phyloP scores from a whole-genome alignment of 2,329 filamentous ascomycete genomes.

The Apiospora sp. region DNA sequence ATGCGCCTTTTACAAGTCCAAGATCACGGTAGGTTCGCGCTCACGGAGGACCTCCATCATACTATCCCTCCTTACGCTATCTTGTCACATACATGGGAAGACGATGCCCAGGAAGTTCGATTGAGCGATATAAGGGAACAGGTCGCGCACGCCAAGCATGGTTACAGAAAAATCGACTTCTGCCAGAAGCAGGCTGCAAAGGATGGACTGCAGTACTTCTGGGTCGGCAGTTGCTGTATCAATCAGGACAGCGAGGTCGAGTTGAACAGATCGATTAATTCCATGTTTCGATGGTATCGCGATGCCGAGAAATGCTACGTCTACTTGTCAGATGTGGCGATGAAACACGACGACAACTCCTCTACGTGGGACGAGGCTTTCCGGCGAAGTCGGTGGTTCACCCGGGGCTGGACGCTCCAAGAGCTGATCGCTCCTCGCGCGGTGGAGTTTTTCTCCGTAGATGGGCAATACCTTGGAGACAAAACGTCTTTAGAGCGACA shows the following conservation, averaged over 20 bases:
- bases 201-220: conserved; percentile 7
- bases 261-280: not conserved
- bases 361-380: not conserved
- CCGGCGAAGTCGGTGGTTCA: conserved; percentile 4
- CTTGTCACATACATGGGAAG: conserved; percentile 22
- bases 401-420: not conserved
- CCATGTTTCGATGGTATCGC: conserved; percentile 17
- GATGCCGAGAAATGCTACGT: conserved; percentile 14
- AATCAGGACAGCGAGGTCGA: not conserved
- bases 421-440: conserved; percentile 22
- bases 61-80: conserved; percentile 22
- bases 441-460: conserved; percentile 26
- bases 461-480: conserved; percentile 24
- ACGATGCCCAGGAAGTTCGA: conserved; percentile 16
- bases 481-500: not conserved
- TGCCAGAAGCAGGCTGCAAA: not conserved
- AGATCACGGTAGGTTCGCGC: not conserved
- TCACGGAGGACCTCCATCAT: not conserved
- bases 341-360: not conserved
- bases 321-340: conserved; percentile 10
- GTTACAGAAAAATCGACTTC: conserved; percentile 5
- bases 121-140: conserved; percentile 8
- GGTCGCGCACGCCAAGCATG: not conserved
- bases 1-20: not conserved
- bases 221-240: conserved; percentile 21